These are phyloP conservation scores for Fraxinus excelsior DNA, from an alignment of 257 asterid genomes.

Conservation along the genomic window DNA sequence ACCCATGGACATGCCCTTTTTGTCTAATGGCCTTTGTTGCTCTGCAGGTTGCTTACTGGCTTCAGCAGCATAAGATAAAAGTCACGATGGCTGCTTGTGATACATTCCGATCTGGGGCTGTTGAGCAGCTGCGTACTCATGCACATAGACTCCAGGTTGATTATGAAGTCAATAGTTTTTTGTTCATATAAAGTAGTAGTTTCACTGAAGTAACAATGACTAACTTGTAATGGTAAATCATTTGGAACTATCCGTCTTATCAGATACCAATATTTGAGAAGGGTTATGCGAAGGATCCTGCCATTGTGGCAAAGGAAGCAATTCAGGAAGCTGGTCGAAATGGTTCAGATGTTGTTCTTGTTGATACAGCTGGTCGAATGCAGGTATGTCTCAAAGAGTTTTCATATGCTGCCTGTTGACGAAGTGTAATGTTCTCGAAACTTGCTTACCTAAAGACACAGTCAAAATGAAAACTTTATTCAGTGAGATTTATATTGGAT, in stretches of 20 bases:
- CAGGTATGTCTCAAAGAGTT: constrained; percentile 51
- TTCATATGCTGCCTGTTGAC: neutral
- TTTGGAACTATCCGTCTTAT: constrained; percentile 18
- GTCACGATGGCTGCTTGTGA: constrained; percentile 99
- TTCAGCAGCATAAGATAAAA: constrained; percentile 73
- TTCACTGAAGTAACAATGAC: constrained; percentile 9
- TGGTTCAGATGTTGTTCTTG: constrained; percentile 96
- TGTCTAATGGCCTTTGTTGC: neutral
- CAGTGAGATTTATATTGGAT: neutral
- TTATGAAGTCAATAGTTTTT: neutral
- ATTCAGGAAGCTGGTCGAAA: constrained; percentile 84
- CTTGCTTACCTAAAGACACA: neutral
- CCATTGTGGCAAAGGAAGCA: constrained; percentile 96
- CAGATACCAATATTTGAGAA: constrained; percentile 95
- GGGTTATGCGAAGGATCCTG: constrained; percentile 99
- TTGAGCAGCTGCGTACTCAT: constrained; percentile 97
- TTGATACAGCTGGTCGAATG: constrained; percentile 99
- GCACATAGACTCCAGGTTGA: constrained; percentile 93
- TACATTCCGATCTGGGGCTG: constrained; percentile 99
- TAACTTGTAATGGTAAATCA: constrained; percentile 11
- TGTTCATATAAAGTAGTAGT: constrained; percentile 4
- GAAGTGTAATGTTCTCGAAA: neutral
- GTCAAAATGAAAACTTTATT: neutral
- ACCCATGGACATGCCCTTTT: neutral
- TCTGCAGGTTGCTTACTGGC: constrained; percentile 94